Conservation (phyloP, 2,329 filamentous ascomycete genomes). For the Beauveria sp. region DNA sequence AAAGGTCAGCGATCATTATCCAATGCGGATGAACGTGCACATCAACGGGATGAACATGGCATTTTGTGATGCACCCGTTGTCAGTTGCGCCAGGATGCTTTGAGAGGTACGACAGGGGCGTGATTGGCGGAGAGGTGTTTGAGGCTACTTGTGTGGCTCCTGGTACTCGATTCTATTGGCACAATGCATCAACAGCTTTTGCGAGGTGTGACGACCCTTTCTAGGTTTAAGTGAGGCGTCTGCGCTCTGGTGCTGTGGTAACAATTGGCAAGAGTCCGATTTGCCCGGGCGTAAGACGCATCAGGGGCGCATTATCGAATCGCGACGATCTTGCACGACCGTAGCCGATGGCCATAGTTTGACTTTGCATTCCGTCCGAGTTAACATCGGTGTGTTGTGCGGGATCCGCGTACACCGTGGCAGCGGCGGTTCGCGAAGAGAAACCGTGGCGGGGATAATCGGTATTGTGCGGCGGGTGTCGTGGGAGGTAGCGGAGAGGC, state of each 20-base stretch:
- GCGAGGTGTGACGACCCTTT: neutral
- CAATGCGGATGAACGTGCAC: neutral
- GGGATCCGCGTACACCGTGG: neutral
- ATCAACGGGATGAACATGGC: neutral
- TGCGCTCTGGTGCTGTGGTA: neutral
- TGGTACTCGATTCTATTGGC: neutral
- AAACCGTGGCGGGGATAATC: neutral
- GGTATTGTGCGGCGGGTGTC: neutral
- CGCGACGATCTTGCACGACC: neutral
- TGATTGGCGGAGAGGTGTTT: neutral
- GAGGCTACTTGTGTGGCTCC: neutral
- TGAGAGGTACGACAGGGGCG: neutral
- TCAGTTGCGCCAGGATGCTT: neutral
- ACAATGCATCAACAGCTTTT: neutral
- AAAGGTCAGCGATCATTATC: neutral
- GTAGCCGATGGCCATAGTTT: neutral
- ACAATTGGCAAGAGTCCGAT: neutral
- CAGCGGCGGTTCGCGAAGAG: neutral
- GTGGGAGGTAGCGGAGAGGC: neutral
- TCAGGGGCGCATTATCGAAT: neutral
- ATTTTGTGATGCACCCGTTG: neutral
- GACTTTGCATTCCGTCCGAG: neutral
- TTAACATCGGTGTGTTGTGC: neutral
- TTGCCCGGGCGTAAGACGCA: neutral
- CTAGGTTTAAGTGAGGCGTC: neutral